These are phyloP conservation scores for Rhodotorula paludigena DNA, from an alignment of 768 basidiomycete genomes.

Conservation along the genomic window DNA sequence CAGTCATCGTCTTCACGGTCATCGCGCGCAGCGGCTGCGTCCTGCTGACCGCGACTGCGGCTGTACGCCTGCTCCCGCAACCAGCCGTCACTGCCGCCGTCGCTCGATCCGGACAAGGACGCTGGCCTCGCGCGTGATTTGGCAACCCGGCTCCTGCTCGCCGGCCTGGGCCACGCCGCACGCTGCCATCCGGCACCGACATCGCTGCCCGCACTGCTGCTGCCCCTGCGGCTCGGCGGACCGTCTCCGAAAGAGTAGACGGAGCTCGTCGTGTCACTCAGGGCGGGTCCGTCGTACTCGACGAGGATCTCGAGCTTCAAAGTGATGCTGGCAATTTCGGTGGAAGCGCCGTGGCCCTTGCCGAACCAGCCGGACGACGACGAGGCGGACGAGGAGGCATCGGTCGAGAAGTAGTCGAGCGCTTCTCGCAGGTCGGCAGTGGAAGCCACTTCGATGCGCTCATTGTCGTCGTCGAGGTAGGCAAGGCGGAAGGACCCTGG, in stretches of 20 bases:
- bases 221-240: background rate
- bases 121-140: background rate
- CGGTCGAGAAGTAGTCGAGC: constrained; percentile 5
- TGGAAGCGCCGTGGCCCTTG: too few relatives aligned
- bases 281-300: constrained; percentile 7
- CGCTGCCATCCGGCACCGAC: background rate
- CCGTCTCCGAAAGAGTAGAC: background rate
- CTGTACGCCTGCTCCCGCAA: background rate
- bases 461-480: constrained; percentile 19
- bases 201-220: background rate
- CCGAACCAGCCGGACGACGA: background rate
- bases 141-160: too few relatives aligned
- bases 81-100: background rate
- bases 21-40: background rate
- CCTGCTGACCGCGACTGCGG: background rate
- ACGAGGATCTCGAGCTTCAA: constrained; percentile 2
- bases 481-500: constrained; percentile 2
- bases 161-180: too few relatives aligned
- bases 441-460: background rate
- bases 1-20: constrained; percentile 1
- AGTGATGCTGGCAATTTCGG: too few relatives aligned
- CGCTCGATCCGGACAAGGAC: background rate
- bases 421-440: background rate
- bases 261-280: background rate
- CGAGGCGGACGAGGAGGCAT: background rate